phyloP scores from a whole-genome alignment of 805 yeast genomes.

The Candida montana region DNA sequence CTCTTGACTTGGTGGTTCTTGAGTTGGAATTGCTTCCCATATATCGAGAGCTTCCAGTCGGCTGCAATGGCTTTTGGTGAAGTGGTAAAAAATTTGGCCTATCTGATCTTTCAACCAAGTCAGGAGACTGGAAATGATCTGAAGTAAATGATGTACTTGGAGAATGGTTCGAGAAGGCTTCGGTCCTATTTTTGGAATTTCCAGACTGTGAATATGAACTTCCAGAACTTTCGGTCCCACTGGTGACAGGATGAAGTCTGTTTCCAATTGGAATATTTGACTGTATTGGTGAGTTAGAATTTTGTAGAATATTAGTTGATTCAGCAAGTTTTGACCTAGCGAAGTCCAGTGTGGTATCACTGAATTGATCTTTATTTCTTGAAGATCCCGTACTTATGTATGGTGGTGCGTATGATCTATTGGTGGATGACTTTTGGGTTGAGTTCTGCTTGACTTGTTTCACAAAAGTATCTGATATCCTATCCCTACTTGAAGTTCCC shows the following conservation, averaged over 20 bases:
- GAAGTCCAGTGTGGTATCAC: conserved; percentile 8
- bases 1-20: conserved; percentile 13
- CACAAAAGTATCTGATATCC: conserved; percentile 16
- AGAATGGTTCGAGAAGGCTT: conserved; percentile 11
- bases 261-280: conserved; percentile 4
- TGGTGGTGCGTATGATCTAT: conserved; percentile 2
- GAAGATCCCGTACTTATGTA: neutral
- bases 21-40: neutral
- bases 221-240: neutral
- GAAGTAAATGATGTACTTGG: conserved; percentile 13
- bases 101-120: neutral
- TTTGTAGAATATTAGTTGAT: conserved; percentile 18
- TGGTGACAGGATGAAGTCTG: conserved; percentile 1
- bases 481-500: conserved; percentile 1
- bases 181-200: conserved; percentile 1
- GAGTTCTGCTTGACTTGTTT: conserved; percentile 19
- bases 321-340: conserved; percentile 19
- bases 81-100: neutral
- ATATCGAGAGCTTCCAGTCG: neutral
- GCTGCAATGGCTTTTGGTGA: neutral
- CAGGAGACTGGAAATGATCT: conserved; percentile 2
- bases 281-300: conserved; percentile 8
- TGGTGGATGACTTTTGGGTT: conserved; percentile 8
- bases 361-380: neutral
- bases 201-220: conserved; percentile 1